These are phyloP conservation scores for Aureobasidium vineae DNA, from an alignment of 2,329 filamentous ascomycete genomes.

Conservation along the genomic window DNA sequence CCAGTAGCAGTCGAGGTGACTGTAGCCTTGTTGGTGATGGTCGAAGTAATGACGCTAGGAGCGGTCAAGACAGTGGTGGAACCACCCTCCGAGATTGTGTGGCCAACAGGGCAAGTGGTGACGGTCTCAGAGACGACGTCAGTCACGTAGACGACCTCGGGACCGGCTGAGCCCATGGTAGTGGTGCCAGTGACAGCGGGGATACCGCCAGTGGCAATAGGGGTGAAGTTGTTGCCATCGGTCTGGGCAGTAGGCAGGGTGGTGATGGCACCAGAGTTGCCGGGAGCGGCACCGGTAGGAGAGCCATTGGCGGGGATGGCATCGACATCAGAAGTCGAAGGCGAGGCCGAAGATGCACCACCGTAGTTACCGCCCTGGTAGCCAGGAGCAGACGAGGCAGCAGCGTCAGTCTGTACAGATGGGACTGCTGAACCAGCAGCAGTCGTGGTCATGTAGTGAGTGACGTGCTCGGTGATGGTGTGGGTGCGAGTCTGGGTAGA, in stretches of 20 bases:
- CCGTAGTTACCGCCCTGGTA: not conserved
- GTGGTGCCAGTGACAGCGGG: not conserved
- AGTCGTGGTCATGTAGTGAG: slow-evolving; percentile 15
- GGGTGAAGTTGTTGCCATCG: not conserved
- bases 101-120: slow-evolving; percentile 25
- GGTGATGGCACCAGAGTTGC: not conserved
- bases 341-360: not conserved
- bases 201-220: not conserved
- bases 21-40: slow-evolving; percentile 5
- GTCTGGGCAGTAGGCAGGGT: not conserved
- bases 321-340: slow-evolving; percentile 16
- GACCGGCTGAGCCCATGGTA: slow-evolving; percentile 5
- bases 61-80: slow-evolving; percentile 22
- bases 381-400: not conserved
- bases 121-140: slow-evolving; percentile 24
- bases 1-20: slow-evolving; percentile 4
- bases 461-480: slow-evolving; percentile 12
- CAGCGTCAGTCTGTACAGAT: not conserved
- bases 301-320: not conserved
- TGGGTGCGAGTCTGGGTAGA: slow-evolving; percentile 11
- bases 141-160: slow-evolving; percentile 25
- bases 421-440: slow-evolving; percentile 8
- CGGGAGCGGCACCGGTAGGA: slow-evolving; percentile 3
- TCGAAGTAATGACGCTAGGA: slow-evolving; percentile 23
- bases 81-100: slow-evolving; percentile 8